Percentiles rank a stretch among this genome's conserved stretches.
These are phyloP conservation scores for Chalciporus piperatus DNA, from an alignment of 768 basidiomycete genomes.

Conservation along the genomic window DNA sequence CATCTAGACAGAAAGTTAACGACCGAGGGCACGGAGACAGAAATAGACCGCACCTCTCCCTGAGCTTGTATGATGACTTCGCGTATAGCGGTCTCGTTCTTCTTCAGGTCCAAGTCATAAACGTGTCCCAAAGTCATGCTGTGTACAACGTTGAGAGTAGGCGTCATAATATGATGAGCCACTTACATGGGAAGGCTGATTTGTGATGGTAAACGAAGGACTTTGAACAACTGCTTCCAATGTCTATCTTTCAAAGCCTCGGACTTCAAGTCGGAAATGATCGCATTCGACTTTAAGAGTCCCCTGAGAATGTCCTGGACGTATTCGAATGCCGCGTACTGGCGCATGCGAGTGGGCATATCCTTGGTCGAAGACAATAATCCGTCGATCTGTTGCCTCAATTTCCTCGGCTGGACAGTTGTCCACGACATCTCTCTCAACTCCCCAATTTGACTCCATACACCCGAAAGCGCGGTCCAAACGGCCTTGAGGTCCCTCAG, in stretches of 20 bases:
- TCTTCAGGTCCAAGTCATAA: constrained; percentile 94
- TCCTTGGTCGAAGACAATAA: constrained; percentile 92
- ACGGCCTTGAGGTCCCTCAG: constrained; percentile 95
- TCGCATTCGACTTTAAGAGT: constrained; percentile 82
- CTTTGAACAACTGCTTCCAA: constrained; percentile 97
- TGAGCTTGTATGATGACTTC: constrained; percentile 97
- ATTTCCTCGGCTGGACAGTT: constrained; percentile 89
- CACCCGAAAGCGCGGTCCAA: constrained; percentile 97
- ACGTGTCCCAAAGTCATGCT: constrained; percentile 96
- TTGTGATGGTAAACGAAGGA: constrained; percentile 67
- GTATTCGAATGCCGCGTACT: constrained; percentile 98
- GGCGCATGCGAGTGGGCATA: constrained; percentile 98
- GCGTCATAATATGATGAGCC: constrained; percentile 7
- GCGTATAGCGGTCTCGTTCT: constrained; percentile 86
- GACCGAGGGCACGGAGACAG: background rate
- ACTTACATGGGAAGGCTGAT: constrained; percentile 73
- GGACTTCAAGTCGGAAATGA: constrained; percentile 93
- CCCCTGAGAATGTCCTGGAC: constrained; percentile 88
- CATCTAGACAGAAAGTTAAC: constrained; percentile 55
- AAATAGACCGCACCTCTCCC: constrained; percentile 67
- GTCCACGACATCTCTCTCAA: constrained; percentile 88
- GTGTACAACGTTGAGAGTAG: constrained; percentile 7
- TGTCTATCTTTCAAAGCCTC: constrained; percentile 97
- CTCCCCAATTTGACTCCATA: constrained; percentile 92
- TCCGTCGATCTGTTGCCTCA: constrained; percentile 92